These are phyloP conservation scores for Citeromyces siamensis DNA, from an alignment of 1,139 yeast species.

Conservation along the genomic window DNA sequence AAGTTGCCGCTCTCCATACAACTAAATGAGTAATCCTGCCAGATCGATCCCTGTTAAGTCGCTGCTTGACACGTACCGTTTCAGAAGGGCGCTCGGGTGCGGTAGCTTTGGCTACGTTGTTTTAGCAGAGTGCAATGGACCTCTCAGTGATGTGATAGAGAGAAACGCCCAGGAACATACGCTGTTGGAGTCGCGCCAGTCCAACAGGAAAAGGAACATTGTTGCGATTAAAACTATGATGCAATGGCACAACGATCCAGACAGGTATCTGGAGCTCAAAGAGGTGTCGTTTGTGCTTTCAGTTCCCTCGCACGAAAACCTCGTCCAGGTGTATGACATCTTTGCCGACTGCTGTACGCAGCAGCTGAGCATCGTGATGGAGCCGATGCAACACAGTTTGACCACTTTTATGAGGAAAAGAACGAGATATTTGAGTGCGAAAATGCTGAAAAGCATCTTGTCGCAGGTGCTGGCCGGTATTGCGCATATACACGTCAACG, in stretches of 20 bases:
- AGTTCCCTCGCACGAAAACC: slow-evolving; percentile 58
- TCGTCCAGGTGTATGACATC: slow-evolving; percentile 67
- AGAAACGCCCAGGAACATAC: slow-evolving; percentile 15
- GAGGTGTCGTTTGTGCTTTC: slow-evolving; percentile 64
- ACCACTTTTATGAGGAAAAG: slow-evolving; percentile 59
- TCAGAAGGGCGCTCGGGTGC: slow-evolving; percentile 46
- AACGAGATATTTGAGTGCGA: slow-evolving; percentile 36
- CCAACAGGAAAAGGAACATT: slow-evolving; percentile 13
- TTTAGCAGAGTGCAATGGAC: slow-evolving; percentile 35
- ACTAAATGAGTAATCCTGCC: no score
- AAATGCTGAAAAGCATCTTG: slow-evolving; percentile 52
- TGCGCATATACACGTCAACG: slow-evolving; percentile 65
- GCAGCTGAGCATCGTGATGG: slow-evolving; percentile 78
- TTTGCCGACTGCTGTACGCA: slow-evolving; percentile 51
- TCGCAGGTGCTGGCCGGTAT: slow-evolving; percentile 67
- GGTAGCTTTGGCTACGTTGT: slow-evolving; percentile 74
- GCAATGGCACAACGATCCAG: slow-evolving; percentile 30
- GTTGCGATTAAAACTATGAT: slow-evolving; percentile 83
- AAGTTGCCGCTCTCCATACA: no score
- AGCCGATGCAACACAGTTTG: slow-evolving; percentile 72
- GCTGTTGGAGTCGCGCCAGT: slow-evolving; percentile 36
- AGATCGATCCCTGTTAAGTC: no score
- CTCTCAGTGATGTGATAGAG: slow-evolving; percentile 11
- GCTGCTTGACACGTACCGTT: slow-evolving; percentile 31
- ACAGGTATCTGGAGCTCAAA: slow-evolving; percentile 53